A percentile compares a stretch with the other conserved stretches of the same genome.
These are phyloP conservation scores for Venturia oleaginea DNA, from an alignment of 2,329 filamentous ascomycete genomes.

Conservation along the genomic window DNA sequence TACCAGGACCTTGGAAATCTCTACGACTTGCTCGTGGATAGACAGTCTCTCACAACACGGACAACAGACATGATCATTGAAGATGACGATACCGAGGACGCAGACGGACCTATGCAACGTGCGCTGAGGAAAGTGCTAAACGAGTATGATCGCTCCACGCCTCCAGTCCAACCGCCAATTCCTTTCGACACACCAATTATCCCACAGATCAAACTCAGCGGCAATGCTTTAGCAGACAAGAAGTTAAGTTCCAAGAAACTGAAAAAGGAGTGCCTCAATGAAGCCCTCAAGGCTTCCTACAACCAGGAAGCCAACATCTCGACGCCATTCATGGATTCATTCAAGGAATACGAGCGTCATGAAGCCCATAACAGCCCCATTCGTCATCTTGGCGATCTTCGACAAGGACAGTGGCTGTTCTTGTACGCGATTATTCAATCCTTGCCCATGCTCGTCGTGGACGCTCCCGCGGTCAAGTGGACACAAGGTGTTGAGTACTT, in stretches of 20 bases:
- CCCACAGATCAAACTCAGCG: slow-evolving; percentile 60
- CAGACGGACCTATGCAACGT: slow-evolving; percentile 49
- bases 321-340: slow-evolving; percentile 57
- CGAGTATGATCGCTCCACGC: slow-evolving; percentile 82
- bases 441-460: slow-evolving; percentile 67
- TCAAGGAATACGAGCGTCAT: slow-evolving; percentile 61
- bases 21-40: slow-evolving; percentile 83
- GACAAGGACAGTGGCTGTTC: slow-evolving; percentile 74
- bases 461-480: slow-evolving; percentile 60
- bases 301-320: slow-evolving; percentile 61
- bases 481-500: slow-evolving; percentile 74
- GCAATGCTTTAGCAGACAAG: slow-evolving; percentile 64
- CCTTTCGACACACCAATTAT: slow-evolving; percentile 80
- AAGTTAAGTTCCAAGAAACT: slow-evolving; percentile 64
- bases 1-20: slow-evolving; percentile 80
- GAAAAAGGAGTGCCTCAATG: slow-evolving; percentile 67
- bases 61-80: slow-evolving; percentile 60
- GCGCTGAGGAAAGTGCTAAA: slow-evolving; percentile 71
- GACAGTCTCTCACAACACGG: slow-evolving; percentile 66
- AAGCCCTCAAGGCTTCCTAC: slow-evolving; percentile 71
- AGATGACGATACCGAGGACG: slow-evolving; percentile 39
- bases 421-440: slow-evolving; percentile 70
- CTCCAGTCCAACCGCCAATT: slow-evolving; percentile 82
- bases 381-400: slow-evolving; percentile 60
- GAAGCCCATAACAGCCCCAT: slow-evolving; percentile 56